Base-by-base conservation (phyloP, 2,329 filamentous ascomycete species). In the Orbilia brochopaga region DNA sequence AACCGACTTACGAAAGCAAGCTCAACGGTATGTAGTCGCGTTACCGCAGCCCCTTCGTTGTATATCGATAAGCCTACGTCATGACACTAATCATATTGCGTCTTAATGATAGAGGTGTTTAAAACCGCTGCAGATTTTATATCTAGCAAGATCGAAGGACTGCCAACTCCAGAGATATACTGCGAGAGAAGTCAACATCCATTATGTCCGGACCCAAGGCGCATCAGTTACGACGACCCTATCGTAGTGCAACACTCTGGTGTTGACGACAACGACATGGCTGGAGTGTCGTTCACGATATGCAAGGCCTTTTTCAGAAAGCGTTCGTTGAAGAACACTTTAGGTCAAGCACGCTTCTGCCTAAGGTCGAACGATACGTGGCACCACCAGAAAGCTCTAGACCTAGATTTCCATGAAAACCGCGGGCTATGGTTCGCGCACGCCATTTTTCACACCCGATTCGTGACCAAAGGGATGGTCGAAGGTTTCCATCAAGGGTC, bases 21-120 rank as follows among this genome's bases (percentile, higher is more conserved):
- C 27, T 32, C 27, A 32, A 32, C 27, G 27, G 27, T 32, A 32
- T 8, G 27, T 32, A 32, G 27, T 32, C 8, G 8, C 8, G 27
- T 6, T 40, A 27, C 17, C n/a, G 21, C 10, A 44, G 4, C 27
- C 27, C 30, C 8, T 5, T 51, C 23, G 11, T 57, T n/a, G n/a
- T n/a, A n/a, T n/a, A n/a, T n/a, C n/a, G n/a, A n/a, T n/a, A n/a
- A n/a, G n/a, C n/a, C n/a, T n/a, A n/a, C n/a, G n/a, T n/a, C n/a
- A n/a, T n/a, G n/a, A n/a, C n/a, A n/a, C n/a, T n/a, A n/a, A n/a
- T n/a, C n/a, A n/a, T n/a, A n/a, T n/a, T n/a, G n/a, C n/a, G n/a
- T n/a, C n/a, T n/a, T n/a, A n/a, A n/a, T n/a, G n/a, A 15, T 57
- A 57, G 54, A 35, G 37, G 23, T 57, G 27, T 57, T 57, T 23